Conservation (phyloP, 75 land plant genomes). For the Picea sitchensis region DNA sequence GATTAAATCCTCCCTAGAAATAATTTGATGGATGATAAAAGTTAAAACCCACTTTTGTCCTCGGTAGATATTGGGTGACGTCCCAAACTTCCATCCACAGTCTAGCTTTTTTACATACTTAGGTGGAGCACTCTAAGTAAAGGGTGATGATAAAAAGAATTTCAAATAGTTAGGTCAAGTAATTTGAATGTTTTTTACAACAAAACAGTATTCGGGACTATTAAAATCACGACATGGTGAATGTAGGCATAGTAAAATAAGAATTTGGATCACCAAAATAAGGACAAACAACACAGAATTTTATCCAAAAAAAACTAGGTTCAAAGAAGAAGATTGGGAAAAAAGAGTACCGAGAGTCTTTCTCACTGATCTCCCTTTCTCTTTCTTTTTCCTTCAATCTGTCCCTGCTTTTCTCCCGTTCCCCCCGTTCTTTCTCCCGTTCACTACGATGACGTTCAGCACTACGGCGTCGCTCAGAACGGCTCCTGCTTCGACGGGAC, state of each 20-base stretch:
- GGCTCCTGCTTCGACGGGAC: slow-evolving; percentile 42
- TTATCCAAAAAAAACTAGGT: neutral
- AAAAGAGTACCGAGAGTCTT: slow-evolving; percentile 45
- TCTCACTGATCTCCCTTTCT: slow-evolving; percentile 30
- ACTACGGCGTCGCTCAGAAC: slow-evolving; percentile 31
- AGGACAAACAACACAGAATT: neutral
- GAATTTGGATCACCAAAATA: neutral
- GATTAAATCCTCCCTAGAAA: too few relatives aligned
- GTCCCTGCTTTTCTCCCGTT: slow-evolving; percentile 32
- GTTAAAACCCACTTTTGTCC: too few relatives aligned
- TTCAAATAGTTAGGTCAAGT: too few relatives aligned
- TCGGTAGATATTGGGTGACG: too few relatives aligned
- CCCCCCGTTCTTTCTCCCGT: slow-evolving; percentile 22
- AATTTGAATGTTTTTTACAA: too few relatives aligned
- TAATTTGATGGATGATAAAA: too few relatives aligned
- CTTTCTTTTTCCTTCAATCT: slow-evolving; percentile 34
- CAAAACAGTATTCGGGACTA: too few relatives aligned
- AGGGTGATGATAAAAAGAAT: too few relatives aligned
- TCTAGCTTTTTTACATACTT: too few relatives aligned
- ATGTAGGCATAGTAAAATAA: neutral
- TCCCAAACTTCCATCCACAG: too few relatives aligned
- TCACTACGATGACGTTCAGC: slow-evolving; percentile 20
- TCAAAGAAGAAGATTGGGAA: neutral
- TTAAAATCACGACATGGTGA: neutral
- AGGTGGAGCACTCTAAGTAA: too few relatives aligned